Evolutionary conservation across 179 eudicot genomes (phyloP).

Genomic region (Silene noctiflora): DNA sequence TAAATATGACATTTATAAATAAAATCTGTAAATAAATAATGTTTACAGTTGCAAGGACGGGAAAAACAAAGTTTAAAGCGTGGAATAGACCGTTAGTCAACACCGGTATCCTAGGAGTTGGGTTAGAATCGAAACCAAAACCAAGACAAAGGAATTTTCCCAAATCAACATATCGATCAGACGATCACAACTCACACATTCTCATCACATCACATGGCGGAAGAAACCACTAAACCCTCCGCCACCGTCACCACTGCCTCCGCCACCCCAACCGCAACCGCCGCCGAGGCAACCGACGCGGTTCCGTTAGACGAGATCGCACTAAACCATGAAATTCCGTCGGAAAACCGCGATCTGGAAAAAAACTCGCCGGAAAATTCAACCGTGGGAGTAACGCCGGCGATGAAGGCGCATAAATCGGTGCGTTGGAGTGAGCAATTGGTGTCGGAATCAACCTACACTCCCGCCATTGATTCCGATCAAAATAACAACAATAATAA

Average conservation of each 20-base stretch:
- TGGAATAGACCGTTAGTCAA: not conserved
- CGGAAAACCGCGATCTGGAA: constrained; percentile 18
- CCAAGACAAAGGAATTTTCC: not conserved
- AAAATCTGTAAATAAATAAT: no score
- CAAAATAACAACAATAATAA: not conserved
- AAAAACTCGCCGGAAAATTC: constrained; percentile 10
- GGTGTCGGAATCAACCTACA: constrained; percentile 38
- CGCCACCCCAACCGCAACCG: no score
- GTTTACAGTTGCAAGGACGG: no score
- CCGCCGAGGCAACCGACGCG: constrained; percentile 10
- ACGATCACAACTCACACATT: not conserved
- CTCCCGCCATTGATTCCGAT: constrained; percentile 30
- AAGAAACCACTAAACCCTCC: constrained; percentile 13
- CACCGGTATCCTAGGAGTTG: not conserved
- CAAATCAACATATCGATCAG: not conserved
- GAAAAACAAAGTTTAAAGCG: not conserved
- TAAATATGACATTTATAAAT: no score
- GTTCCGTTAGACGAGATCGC: constrained; percentile 18
- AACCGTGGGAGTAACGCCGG: constrained; percentile 19
- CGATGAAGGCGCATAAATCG: constrained; percentile 34
- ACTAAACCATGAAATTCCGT: not conserved
- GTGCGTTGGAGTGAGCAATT: constrained; percentile 52
- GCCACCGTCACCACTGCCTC: not conserved
- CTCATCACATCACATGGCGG: constrained; percentile 12
- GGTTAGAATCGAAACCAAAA: not conserved